Evolutionary conservation across 352 stramenopile species (phyloP).

Genomic region (Pythium plurisporium): DNA sequence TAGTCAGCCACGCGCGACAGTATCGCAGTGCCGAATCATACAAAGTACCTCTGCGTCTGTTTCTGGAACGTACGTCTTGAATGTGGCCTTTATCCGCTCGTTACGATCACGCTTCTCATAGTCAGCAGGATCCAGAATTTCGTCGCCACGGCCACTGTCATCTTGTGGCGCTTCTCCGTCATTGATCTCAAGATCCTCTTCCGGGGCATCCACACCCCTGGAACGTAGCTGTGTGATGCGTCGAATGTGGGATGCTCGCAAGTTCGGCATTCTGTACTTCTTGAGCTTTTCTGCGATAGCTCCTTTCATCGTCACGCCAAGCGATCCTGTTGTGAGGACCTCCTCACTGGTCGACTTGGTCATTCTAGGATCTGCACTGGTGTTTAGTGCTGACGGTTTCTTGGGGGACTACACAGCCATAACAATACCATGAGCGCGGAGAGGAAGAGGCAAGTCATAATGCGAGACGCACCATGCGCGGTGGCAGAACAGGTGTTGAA

Average conservation of each 20-base stretch:
- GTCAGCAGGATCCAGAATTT: conserved; percentile 1
- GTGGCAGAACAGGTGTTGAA: conserved; percentile 43
- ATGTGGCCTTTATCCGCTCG: conserved; percentile 42
- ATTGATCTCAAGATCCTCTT: conserved; percentile 13
- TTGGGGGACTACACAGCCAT: conserved; percentile 39
- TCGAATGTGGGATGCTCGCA: conserved; percentile 61
- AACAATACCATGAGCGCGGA: too few relatives aligned
- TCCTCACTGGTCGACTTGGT: conserved; percentile 25
- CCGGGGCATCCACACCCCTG: conserved; percentile 28
- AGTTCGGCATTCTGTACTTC: conserved; percentile 57
- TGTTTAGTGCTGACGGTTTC: conserved; percentile 13
- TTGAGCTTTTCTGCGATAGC: conserved; percentile 29
- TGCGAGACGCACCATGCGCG: conserved; percentile 43
- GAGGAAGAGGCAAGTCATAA: too few relatives aligned
- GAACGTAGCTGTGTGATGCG: conserved; percentile 54
- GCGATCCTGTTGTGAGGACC: not conserved
- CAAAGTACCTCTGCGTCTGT: conserved; percentile 52
- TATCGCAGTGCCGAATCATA: too few relatives aligned
- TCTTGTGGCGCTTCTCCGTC: not conserved
- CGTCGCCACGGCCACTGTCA: not conserved
- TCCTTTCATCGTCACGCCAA: conserved; percentile 15
- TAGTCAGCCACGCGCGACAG: too few relatives aligned
- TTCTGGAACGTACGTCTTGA: conserved; percentile 53
- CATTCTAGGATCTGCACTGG: not conserved
- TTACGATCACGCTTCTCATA: conserved; percentile 23